Conservation (phyloP, 176 grass and related monocot genomes). For the Oryza officinalis region DNA sequence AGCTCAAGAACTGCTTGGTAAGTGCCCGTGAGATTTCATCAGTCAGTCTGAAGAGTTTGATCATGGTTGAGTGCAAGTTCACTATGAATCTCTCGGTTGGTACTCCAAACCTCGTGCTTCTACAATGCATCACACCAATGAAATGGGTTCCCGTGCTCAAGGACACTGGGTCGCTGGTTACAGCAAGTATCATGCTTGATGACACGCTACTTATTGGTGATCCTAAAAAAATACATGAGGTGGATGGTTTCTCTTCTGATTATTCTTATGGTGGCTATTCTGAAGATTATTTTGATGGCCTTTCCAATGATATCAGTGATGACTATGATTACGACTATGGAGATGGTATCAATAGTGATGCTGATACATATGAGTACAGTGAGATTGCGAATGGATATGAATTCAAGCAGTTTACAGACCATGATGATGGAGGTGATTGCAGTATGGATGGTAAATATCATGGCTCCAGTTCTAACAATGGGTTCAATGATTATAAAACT, state of each 20-base stretch:
- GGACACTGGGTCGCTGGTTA: not conserved
- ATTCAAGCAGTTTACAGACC: not conserved
- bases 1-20: not conserved
- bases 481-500: not conserved
- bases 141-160: conserved; percentile 16
- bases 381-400: conserved; percentile 18
- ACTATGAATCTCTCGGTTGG: conserved; percentile 20
- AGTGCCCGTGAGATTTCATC: not conserved
- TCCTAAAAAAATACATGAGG: not conserved
- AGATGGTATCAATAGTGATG: not conserved
- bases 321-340: not conserved
- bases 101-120: conserved; percentile 8
- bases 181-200: conserved; percentile 6
- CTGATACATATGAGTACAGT: conserved; percentile 19
- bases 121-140: not conserved
- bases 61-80: conserved; percentile 14
- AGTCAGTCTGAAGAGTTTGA: conserved; percentile 13
- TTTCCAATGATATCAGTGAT: not conserved
- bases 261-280: not conserved
- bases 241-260: not conserved
- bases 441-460: not conserved
- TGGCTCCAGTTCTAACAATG: not conserved
- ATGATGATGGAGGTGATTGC: not conserved
- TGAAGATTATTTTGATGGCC: conserved; percentile 2
- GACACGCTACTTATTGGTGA: not conserved